Evolutionary conservation across 78 protist genomes (phyloP).

Genomic region (Dictyostelium brefeldianum): DNA sequence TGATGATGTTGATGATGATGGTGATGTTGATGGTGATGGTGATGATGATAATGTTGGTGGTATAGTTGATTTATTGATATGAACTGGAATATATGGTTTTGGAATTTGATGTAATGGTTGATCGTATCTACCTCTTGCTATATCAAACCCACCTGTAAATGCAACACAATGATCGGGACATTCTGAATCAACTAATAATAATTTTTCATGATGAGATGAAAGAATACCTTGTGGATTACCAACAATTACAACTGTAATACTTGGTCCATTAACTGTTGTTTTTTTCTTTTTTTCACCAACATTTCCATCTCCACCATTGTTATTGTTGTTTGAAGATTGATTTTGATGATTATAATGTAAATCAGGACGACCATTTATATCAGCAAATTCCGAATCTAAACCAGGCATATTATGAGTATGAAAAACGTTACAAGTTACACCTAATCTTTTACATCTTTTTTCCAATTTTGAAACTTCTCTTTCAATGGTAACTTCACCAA

Average conservation of each 20-base stretch:
- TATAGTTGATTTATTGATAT: neutral
- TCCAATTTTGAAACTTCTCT: conserved; percentile 78
- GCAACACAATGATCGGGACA: conserved; percentile 73
- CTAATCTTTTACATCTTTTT: conserved; percentile 60
- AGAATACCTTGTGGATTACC: conserved; percentile 88
- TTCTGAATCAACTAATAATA: conserved; percentile 85
- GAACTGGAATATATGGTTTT: conserved; percentile 44
- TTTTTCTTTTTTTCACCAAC: neutral
- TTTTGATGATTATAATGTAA: neutral
- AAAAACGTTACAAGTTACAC: conserved; percentile 64
- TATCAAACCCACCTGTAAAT: conserved; percentile 89
- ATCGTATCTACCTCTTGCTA: conserved; percentile 88
- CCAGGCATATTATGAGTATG: conserved; percentile 63
- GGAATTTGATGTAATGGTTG: conserved; percentile 80
- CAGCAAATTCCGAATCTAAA: neutral
- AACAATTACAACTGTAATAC: conserved; percentile 77
- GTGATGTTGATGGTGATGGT: neutral
- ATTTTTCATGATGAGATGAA: conserved; percentile 88
- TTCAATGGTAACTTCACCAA: conserved; percentile 85
- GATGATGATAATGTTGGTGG: no score
- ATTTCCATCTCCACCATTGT: neutral
- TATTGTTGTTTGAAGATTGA: neutral
- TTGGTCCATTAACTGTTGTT: neutral
- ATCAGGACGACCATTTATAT: neutral
- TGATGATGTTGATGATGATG: neutral